Base-by-base conservation (phyloP, 805 yeast genomes). In the Sugiyamaella mastotermitis region DNA sequence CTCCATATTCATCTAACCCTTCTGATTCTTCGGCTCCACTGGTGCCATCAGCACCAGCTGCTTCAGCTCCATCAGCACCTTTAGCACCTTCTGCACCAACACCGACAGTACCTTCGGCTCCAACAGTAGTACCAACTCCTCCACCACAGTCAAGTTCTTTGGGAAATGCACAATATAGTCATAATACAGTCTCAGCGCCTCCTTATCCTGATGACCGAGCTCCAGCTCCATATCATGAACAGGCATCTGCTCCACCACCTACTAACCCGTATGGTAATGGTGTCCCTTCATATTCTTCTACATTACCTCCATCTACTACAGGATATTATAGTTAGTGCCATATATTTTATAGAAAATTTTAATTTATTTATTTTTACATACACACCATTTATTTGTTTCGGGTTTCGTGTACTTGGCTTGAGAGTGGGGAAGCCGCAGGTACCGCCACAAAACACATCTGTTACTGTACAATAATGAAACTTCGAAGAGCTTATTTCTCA, bases 211-310 rank as follows among this genome's bases (percentile, higher is more conserved):
- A 8, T 31, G 33, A 40, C 13, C 38, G 30, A n/a, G 23, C 37
- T 17, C 35, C 45, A 21, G 28, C 38, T 20, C 32, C 38, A 10
- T 35, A 42, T 4, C 17, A 14, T 16, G 27, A 34, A 14, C 27
- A 3, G 13, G 15, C 40, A n/a, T 10, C 9, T 3, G 23, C 4
- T n/a, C 20, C 34, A 14, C 30, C 30, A 5, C 4, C 38, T 3
- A 10, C 27, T 18, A 16, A 14, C 5, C 37, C 41, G 6, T 38
- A 38, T 21, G 31, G 31, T 22, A 38, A 38, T 20, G 41, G 41
- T 11, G 35, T 31, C 8, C 40, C 24, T 4, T 19, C 31, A 18
- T 15, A 27, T 10, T 11, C 9, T 10, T n/a, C n/a, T n/a, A n/a
- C n/a, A n/a, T n/a, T n/a, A n/a, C 30, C 30, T 7, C 30, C 30